phyloP scores from a whole-genome alignment of 2,329 filamentous ascomycete species.

The Phialocephala subalpina region DNA sequence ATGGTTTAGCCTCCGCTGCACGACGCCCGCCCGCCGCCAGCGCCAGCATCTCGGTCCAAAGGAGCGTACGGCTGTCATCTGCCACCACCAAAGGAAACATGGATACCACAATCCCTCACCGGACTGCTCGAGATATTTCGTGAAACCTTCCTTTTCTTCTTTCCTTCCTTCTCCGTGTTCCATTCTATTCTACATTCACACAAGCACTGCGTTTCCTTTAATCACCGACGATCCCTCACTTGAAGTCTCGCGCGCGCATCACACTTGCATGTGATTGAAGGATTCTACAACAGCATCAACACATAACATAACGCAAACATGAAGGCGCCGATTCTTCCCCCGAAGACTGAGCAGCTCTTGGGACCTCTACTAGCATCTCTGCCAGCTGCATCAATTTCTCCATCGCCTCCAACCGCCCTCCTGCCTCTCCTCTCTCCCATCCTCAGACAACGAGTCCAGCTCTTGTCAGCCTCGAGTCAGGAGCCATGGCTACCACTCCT shows the following conservation, averaged over 20 bases:
- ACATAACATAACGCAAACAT: slow-evolving; percentile 26
- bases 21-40: neutral
- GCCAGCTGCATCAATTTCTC: slow-evolving; percentile 64
- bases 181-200: neutral
- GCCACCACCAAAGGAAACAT: slow-evolving; percentile 4
- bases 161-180: neutral
- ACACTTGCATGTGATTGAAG: slow-evolving; percentile 34
- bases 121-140: slow-evolving; percentile 24
- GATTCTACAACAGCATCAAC: slow-evolving; percentile 8
- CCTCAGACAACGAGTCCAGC: slow-evolving; percentile 69
- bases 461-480: slow-evolving; percentile 66
- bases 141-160: slow-evolving; percentile 8
- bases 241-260: neutral
- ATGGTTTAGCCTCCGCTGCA: neutral
- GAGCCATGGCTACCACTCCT: slow-evolving; percentile 79
- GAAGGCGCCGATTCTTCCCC: slow-evolving; percentile 48
- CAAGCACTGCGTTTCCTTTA: too few relatives aligned
- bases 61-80: neutral
- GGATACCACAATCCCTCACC: slow-evolving; percentile 16
- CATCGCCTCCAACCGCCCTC: slow-evolving; percentile 62
- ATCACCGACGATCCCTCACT: neutral
- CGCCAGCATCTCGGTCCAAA: neutral
- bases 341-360: slow-evolving; percentile 58
- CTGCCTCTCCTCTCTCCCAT: slow-evolving; percentile 71
- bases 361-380: slow-evolving; percentile 66